A percentile compares a stretch with the other conserved stretches of the same genome.
These are phyloP conservation scores for Ceratocystis colombiana DNA, from an alignment of 2,329 filamentous ascomycete species.

Conservation along the genomic window DNA sequence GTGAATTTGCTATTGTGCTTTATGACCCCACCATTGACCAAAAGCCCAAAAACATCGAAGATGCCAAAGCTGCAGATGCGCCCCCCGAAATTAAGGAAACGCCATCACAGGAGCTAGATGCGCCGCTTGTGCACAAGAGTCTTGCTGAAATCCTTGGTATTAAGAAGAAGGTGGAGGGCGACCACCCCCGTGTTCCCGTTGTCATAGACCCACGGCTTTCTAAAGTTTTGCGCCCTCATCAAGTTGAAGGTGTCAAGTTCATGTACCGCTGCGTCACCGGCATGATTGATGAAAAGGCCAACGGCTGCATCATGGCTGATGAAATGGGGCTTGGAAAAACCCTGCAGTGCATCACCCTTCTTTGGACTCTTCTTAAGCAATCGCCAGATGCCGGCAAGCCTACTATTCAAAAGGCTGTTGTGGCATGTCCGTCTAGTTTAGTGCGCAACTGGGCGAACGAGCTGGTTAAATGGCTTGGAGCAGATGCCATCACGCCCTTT, in stretches of 20 bases:
- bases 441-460: slow-evolving; percentile 98
- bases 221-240: slow-evolving; percentile 89
- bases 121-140: slow-evolving; percentile 83
- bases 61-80: slow-evolving; percentile 34
- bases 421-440: slow-evolving; percentile 90
- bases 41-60: slow-evolving; percentile 46
- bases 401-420: slow-evolving; percentile 92
- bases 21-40: slow-evolving; percentile 93
- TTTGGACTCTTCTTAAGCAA: slow-evolving; percentile 96
- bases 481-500: slow-evolving; percentile 83
- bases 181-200: slow-evolving; percentile 83
- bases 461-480: slow-evolving; percentile 88
- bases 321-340: slow-evolving; percentile 99
- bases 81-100: slow-evolving; percentile 37
- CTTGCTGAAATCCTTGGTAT: slow-evolving; percentile 89
- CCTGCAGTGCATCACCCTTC: slow-evolving; percentile 86
- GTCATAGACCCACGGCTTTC: slow-evolving; percentile 86
- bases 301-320: slow-evolving; percentile 98
- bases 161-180: slow-evolving; percentile 73
- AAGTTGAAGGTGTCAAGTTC: slow-evolving; percentile 96
- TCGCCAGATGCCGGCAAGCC: slow-evolving; percentile 88
- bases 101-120: slow-evolving; percentile 44
- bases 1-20: slow-evolving; percentile 91
- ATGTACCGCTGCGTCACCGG: slow-evolving; percentile 91
- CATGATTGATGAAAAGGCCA: slow-evolving; percentile 85